Evolutionary conservation across 2,329 filamentous ascomycete genomes (phyloP).

Genomic region (Gaeumannomyces sp.): DNA sequence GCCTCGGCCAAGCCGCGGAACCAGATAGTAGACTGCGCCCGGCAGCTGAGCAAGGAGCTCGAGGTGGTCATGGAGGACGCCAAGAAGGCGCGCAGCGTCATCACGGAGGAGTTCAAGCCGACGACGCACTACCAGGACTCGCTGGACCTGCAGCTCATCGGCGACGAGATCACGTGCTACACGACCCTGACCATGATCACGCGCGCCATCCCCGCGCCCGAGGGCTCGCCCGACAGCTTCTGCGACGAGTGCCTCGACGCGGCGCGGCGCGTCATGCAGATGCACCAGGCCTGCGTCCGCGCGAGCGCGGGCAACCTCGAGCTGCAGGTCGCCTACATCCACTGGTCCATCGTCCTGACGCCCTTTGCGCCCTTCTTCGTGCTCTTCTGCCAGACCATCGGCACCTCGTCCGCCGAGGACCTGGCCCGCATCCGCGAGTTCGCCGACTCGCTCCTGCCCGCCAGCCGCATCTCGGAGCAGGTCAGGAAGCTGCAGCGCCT

Average conservation of each 20-base stretch:
- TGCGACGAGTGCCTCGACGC: neutral
- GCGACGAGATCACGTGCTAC: slow-evolving; percentile 7
- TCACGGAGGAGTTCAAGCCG: slow-evolving; percentile 29
- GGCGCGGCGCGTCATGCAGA: slow-evolving; percentile 2
- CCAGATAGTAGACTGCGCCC: neutral
- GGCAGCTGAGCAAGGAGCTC: slow-evolving; percentile 1
- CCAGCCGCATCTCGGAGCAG: slow-evolving; percentile 2
- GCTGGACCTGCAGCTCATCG: slow-evolving; percentile 4
- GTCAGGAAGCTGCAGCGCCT: slow-evolving; percentile 2
- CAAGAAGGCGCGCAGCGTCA: slow-evolving; percentile 85
- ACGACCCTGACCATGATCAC: slow-evolving; percentile 5
- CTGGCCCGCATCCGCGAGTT: slow-evolving; percentile 62
- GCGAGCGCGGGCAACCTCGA: slow-evolving; percentile 1
- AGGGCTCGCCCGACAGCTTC: slow-evolving; percentile 1
- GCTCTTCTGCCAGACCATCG: slow-evolving; percentile 48
- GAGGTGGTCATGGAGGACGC: slow-evolving; percentile 79
- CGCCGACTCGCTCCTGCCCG: neutral
- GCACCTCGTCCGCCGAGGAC: slow-evolving; percentile 67
- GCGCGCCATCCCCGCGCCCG: slow-evolving; percentile 1
- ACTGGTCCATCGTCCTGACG: slow-evolving; percentile 6
- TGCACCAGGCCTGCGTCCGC: slow-evolving; percentile 2
- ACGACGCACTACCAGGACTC: neutral
- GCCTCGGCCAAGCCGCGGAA: neutral
- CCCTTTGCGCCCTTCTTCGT: slow-evolving; percentile 6
- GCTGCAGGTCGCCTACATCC: slow-evolving; percentile 4